Evolutionary conservation across 768 basidiomycete genomes (phyloP).

Genomic region (Mycena kentingensis): DNA sequence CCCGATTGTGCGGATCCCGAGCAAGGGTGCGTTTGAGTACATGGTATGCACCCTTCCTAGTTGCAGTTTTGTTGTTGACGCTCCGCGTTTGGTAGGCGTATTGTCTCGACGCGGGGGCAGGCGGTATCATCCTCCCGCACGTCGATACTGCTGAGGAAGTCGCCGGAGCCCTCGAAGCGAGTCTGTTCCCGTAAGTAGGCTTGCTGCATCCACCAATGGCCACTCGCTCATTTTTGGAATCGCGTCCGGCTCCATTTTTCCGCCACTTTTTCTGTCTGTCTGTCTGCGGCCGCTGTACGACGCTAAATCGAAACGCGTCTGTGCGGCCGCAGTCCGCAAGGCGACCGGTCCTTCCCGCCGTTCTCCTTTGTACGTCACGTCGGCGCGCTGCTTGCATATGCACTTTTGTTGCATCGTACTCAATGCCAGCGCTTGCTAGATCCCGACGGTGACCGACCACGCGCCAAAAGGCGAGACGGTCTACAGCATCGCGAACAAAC

Average conservation of each 20-base stretch:
- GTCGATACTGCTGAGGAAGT: slow-evolving; percentile 18
- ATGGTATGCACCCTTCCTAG: slow-evolving; percentile 10
- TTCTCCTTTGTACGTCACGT: slow-evolving; percentile 18
- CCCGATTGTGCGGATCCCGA: slow-evolving; percentile 19
- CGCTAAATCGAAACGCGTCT: no score
- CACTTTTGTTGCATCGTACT: neutral
- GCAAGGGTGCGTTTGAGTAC: slow-evolving; percentile 18
- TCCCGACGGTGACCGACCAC: slow-evolving; percentile 16
- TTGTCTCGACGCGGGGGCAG: slow-evolving; percentile 18
- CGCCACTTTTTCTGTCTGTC: neutral
- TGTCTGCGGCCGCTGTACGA: neutral
- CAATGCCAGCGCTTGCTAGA: slow-evolving; percentile 4
- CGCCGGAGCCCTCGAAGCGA: slow-evolving; percentile 5
- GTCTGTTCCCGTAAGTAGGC: slow-evolving; percentile 16
- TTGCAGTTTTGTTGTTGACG: neutral
- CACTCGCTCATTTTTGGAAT: neutral
- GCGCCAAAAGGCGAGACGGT: slow-evolving; percentile 18
- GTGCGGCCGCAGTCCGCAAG: slow-evolving; percentile 12
- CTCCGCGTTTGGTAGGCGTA: slow-evolving; percentile 5
- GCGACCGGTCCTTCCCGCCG: slow-evolving; percentile 22
- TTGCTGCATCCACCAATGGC: neutral
- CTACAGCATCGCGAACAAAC: slow-evolving; percentile 19
- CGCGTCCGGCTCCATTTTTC: slow-evolving; percentile 8
- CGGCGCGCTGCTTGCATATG: neutral
- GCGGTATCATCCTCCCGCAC: slow-evolving; percentile 21